Percentiles rank a stretch among this genome's conserved stretches.
These are phyloP conservation scores for Blastocystis sp. DNA, from an alignment of 352 stramenopile species.

Conservation along the genomic window DNA sequence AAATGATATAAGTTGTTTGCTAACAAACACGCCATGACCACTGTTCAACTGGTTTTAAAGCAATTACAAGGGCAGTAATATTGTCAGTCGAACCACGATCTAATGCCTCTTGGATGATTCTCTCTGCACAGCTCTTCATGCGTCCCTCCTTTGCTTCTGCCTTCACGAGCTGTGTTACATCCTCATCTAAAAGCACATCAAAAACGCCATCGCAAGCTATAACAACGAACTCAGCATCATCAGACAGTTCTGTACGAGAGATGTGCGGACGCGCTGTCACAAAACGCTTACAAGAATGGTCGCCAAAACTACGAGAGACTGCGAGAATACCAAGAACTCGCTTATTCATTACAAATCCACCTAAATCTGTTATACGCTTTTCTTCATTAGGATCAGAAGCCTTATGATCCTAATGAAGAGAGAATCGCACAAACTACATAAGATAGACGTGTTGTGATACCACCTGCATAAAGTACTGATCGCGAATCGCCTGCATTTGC, in stretches of 20 bases:
- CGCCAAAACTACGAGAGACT: constrained; percentile 55
- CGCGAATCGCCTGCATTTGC: constrained; percentile 61
- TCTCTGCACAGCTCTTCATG: not conserved
- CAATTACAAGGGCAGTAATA: constrained; percentile 53
- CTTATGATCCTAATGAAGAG: constrained; percentile 53
- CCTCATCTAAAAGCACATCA: constrained; percentile 50
- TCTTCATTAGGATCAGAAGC: constrained; percentile 29
- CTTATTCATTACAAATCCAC: constrained; percentile 51
- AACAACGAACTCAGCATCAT: constrained; percentile 37
- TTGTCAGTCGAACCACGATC: constrained; percentile 56
- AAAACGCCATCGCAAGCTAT: constrained; percentile 57
- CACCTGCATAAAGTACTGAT: constrained; percentile 15
- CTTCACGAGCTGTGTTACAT: not conserved
- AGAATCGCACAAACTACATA: not conserved
- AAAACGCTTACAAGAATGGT: constrained; percentile 58
- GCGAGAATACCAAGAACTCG: constrained; percentile 51
- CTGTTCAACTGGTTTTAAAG: not conserved
- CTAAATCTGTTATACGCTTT: not conserved
- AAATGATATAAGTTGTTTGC: not conserved
- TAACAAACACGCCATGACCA: constrained; percentile 20
- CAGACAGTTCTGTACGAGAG: not conserved
- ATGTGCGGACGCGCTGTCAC: constrained; percentile 23
- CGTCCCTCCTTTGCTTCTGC: not conserved
- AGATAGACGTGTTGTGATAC: constrained; percentile 21
- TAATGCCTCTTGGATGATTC: constrained; percentile 34